phyloP scores from a whole-genome alignment of 2,329 filamentous ascomycete species.

The Talaromyces atroroseus region DNA sequence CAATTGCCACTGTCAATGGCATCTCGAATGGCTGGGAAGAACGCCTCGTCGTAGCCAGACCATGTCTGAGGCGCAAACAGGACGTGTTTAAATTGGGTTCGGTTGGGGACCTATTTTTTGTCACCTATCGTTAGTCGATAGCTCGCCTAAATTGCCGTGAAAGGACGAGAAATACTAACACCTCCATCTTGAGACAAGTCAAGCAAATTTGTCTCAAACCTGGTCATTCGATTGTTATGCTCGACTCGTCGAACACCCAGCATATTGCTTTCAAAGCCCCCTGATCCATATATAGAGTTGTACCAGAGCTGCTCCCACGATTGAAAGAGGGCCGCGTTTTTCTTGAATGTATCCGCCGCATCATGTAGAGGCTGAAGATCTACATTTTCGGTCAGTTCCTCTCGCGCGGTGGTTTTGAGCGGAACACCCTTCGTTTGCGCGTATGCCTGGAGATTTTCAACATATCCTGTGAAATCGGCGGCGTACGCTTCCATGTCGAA shows the following conservation, averaged over 20 bases:
- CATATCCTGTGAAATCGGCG: conserved; percentile 57
- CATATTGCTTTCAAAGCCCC: conserved; percentile 68
- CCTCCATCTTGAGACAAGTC: conserved; percentile 68
- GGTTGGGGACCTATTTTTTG: conserved; percentile 62
- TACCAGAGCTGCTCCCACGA: conserved; percentile 76
- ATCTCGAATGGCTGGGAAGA: conserved; percentile 82
- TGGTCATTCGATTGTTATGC: conserved; percentile 73
- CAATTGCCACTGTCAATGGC: conserved; percentile 68
- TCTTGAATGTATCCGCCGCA: conserved; percentile 57
- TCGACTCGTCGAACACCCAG: conserved; percentile 63
- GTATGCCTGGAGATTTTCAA: conserved; percentile 63
- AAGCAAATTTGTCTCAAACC: conserved; percentile 76
- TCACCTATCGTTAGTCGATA: conserved; percentile 11
- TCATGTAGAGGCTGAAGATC: conserved; percentile 57
- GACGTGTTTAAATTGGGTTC: conserved; percentile 90
- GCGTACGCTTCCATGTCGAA: conserved; percentile 76
- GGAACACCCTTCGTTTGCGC: conserved; percentile 49
- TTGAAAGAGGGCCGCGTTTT: conserved; percentile 60
- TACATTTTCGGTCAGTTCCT: conserved; percentile 28
- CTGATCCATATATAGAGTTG: conserved; percentile 60
- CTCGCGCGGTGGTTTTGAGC: conserved; percentile 15
- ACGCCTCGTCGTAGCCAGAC: conserved; percentile 61
- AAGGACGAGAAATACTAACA: conserved; percentile 51
- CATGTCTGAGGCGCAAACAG: conserved; percentile 79
- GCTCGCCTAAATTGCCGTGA: background rate